Evolutionary conservation across 495 filamentous ascomycete species (phyloP).

Genomic region (Penicillium cosmopolitanum): DNA sequence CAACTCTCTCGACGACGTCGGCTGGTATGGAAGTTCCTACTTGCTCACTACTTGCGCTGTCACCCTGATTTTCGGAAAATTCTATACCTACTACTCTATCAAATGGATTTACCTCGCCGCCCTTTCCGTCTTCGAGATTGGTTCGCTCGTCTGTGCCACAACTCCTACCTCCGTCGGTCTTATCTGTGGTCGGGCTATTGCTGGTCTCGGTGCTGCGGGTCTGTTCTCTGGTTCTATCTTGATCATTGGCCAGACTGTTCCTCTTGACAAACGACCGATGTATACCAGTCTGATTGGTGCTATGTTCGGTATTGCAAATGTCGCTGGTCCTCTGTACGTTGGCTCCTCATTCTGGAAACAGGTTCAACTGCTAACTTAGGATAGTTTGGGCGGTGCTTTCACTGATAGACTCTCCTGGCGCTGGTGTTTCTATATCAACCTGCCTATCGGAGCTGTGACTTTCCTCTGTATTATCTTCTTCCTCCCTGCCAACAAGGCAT

Average conservation of each 20-base stretch:
- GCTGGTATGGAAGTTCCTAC: conserved; percentile 75
- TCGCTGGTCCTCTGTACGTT: conserved; percentile 68
- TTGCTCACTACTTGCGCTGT: conserved; percentile 76
- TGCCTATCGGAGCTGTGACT: conserved; percentile 71
- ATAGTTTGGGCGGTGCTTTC: conserved; percentile 56
- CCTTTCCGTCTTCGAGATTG: conserved; percentile 79
- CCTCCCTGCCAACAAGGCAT: conserved; percentile 58
- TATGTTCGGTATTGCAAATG: conserved; percentile 80
- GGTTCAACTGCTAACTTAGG: neutral
- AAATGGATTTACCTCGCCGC: conserved; percentile 74
- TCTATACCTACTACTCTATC: conserved; percentile 79
- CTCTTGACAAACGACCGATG: conserved; percentile 68
- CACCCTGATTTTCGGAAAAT: conserved; percentile 73
- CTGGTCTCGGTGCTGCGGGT: conserved; percentile 81
- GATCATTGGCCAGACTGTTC: conserved; percentile 77
- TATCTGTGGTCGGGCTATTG: conserved; percentile 83
- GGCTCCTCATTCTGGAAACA: neutral
- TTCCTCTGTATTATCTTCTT: conserved; percentile 61
- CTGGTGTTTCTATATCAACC: conserved; percentile 68
- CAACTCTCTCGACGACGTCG: conserved; percentile 73
- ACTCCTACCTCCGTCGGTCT: conserved; percentile 74
- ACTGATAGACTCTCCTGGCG: conserved; percentile 64
- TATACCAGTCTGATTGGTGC: conserved; percentile 76
- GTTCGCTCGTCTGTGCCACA: conserved; percentile 80
- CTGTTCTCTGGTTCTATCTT: conserved; percentile 82